Evolutionary conservation across 257 asterid genomes (phyloP), one percentile per base, ranked within the genome.

Genomic region (Solanum pimpinellifolium): DNA sequence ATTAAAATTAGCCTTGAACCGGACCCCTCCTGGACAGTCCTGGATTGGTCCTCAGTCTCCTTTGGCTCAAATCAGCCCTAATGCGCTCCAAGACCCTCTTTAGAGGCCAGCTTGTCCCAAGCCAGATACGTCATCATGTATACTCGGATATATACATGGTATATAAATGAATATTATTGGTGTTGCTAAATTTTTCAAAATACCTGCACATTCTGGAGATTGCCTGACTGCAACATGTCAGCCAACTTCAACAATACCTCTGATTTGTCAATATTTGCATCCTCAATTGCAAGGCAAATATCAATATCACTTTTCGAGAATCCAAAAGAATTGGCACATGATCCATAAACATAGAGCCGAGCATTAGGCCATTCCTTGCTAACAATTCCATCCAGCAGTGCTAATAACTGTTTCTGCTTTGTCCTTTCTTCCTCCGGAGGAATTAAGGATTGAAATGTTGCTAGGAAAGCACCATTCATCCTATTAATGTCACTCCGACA

Each of bases 251-350:
- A 90, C 90, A 97, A 82, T 85, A 96, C 90, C 85, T 93, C 97
- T 85, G 97, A 75, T 92, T 97, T 97, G 47, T 93, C 94, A 78
- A 69, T 41, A 83, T 92, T 89, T 46, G 77, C 93, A 86, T 91
- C 94, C 66, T 92, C 94, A 92, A 96, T 93, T 46, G 90, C 91
- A 83, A 97, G 98, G 91, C 99, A 97, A 88, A 97, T 90, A 91
- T 97, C 99, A 80, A 97, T 90, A 68, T 97, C 99, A 21, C 99
- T 97, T 87, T 97, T 96, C 7, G 98, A 88, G 90, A 97, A 97
- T 73, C 98, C 99, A 90, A 97, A 97, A 47, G 99, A 95, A 91
- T 97, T 97, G 86, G 97, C 98, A 90, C 99, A 97, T 83, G 99
- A 97, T 85, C 99, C 99, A 91, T 97, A 96, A 62, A 96, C 94